phyloP scores from a whole-genome alignment of 2,329 filamentous ascomycete species.

The Trichoderma oligosporum region DNA sequence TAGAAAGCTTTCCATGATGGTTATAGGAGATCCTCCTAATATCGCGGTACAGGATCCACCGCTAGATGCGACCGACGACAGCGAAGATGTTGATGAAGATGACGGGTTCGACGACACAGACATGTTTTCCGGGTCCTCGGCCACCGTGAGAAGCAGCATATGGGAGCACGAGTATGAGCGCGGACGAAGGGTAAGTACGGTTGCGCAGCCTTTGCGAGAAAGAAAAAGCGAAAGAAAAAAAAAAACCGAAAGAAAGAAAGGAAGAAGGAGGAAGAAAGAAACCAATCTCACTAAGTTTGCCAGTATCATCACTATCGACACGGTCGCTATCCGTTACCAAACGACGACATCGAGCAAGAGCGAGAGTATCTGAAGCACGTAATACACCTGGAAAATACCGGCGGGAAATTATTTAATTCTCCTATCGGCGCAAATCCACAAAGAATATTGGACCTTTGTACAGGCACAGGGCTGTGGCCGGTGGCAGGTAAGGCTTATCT shows the following conservation, averaged over 20 bases:
- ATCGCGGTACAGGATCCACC: conserved; percentile 15
- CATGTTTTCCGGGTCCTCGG: conserved; percentile 1
- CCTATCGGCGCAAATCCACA: conserved; percentile 37
- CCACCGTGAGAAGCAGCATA: conserved; percentile 17
- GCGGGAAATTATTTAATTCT: conserved; percentile 39
- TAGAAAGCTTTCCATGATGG: neutral
- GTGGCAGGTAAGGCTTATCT: conserved; percentile 39
- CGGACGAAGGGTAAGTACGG: conserved; percentile 17
- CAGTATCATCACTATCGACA: conserved; percentile 36
- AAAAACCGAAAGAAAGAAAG: too few species aligned
- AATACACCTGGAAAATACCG: conserved; percentile 34
- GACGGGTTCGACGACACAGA: conserved; percentile 12
- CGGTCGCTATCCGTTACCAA: conserved; percentile 37
- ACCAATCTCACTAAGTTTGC: conserved; percentile 3
- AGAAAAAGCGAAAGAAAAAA: too few species aligned
- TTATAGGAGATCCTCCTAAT: conserved; percentile 9
- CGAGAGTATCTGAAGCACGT: conserved; percentile 41
- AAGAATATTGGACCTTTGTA: conserved; percentile 41
- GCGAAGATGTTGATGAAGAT: conserved; percentile 9
- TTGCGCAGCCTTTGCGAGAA: too few species aligned
- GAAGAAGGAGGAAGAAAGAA: too few species aligned
- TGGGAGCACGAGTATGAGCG: conserved; percentile 19
- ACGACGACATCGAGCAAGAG: conserved; percentile 38
- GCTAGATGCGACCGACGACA: conserved; percentile 14
- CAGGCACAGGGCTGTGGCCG: conserved; percentile 38